Conservation (phyloP, 2,329 filamentous ascomycete genomes). For the Celoporthe dispersa region DNA sequence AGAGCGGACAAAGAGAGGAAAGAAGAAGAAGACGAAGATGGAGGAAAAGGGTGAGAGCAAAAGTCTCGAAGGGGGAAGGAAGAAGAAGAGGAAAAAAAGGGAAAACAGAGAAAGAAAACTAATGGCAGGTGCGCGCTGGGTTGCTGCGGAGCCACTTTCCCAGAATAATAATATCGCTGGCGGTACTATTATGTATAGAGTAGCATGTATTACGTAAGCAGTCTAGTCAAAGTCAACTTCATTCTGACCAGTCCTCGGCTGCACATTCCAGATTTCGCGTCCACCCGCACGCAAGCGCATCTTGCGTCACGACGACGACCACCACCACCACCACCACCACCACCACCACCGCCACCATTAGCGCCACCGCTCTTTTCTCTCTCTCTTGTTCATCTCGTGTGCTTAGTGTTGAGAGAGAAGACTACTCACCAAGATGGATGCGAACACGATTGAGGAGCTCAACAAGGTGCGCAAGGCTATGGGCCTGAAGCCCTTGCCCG, state of each 20-base stretch:
- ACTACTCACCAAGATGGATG: constrained; percentile 54
- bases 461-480: constrained; percentile 89
- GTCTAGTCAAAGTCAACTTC: not conserved
- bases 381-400: not conserved
- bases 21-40: constrained; percentile 24
- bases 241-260: not conserved
- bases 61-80: too few relatives aligned
- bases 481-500: constrained; percentile 87
- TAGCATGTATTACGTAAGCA: constrained; percentile 3
- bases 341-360: too few relatives aligned
- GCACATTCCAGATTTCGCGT: not conserved
- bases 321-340: not conserved
- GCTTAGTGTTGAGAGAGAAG: not conserved
- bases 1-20: constrained; percentile 50
- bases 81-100: constrained; percentile 32
- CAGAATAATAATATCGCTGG: not conserved
- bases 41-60: constrained; percentile 35
- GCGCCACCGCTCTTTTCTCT: not conserved
- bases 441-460: constrained; percentile 85
- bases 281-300: not conserved
- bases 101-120: constrained; percentile 40
- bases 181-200: not conserved
- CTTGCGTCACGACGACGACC: not conserved
- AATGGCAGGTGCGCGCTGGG: constrained; percentile 1
- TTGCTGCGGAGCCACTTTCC: not conserved